Base-by-base conservation (phyloP, 2,329 filamentous ascomycete species). In the Aureobasidium zeae region DNA sequence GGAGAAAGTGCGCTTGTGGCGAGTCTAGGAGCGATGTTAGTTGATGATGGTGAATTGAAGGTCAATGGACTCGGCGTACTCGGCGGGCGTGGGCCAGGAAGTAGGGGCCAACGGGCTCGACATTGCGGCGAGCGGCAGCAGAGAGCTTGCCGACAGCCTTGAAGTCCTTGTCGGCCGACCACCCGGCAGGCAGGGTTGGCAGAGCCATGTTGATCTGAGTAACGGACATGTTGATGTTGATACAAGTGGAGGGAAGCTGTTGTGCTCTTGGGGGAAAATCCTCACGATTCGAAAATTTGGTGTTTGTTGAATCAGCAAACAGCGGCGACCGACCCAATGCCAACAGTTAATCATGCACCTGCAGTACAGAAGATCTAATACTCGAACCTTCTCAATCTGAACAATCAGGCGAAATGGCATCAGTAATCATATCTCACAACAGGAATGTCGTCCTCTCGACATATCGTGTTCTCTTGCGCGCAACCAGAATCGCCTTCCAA, bases 71-170 rank as follows among this genome's bases (percentile, higher is more conserved):
- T 21, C 15, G 21, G 11, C 30, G 16, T 34, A 43, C 39, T 67
- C 91, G 84, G 62, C 91, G 88, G 57, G 91, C 91, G 67, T 96
- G 88, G 55, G 91, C 91, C 53, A 98, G 81, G 74, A 95, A 98
- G 72, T 95, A 86, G 66, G 91, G 89, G 55, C 91, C 91, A 55
- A 96, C 86, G 44, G 91, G 88, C 73, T 96, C 91, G 58, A 98
- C 81, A 62, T 83, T 89, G 61, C 91, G 82, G 70, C 88, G 81
- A 38, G 79, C 83, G 28, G 86, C 79, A 51, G 75, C 68, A 50
- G 84, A 88, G 51, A 96, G 73, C 55, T 79, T 72, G 57, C 82
- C 83, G 53, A 94, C 63, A 46, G 83, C 67, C 70, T 91, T 91
- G 76, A 96, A 94, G 66, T 93, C 86, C 66, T 93, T 94, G 49